Conservation (phyloP, 306 rosid species). For the Prunus campanulata region DNA sequence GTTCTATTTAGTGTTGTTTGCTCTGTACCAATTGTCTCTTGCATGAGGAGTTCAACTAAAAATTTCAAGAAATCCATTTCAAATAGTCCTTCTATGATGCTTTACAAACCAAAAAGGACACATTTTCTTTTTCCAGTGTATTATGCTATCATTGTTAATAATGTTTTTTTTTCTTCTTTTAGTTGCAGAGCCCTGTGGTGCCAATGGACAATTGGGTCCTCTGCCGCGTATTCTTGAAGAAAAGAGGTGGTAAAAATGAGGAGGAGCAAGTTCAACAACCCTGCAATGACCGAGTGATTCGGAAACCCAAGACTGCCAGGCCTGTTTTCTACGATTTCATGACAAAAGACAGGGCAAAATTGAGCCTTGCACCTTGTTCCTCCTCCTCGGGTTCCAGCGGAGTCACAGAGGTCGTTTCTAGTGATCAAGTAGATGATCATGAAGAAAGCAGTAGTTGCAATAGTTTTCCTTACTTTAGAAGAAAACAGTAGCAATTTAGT, state of each 20-base stretch:
- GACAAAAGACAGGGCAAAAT: slow-evolving; percentile 45
- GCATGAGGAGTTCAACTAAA: no score
- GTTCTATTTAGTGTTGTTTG: neutral
- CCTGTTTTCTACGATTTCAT: slow-evolving; percentile 85
- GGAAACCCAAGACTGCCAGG: slow-evolving; percentile 13
- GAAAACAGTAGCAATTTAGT: slow-evolving; percentile 31
- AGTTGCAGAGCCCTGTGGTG: slow-evolving; percentile 34
- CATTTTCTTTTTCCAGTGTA: neutral
- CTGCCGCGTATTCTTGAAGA: slow-evolving; percentile 90
- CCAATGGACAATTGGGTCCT: slow-evolving; percentile 75
- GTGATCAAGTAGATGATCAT: slow-evolving; percentile 50
- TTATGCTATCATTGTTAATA: no score
- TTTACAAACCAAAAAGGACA: neutral
- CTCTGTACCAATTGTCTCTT: no score
- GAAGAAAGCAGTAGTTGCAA: slow-evolving; percentile 82
- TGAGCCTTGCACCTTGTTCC: slow-evolving; percentile 39
- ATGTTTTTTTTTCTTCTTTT: no score
- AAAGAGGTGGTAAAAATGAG: slow-evolving; percentile 48
- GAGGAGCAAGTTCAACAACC: slow-evolving; percentile 25
- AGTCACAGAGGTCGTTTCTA: slow-evolving; percentile 53
- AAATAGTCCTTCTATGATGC: neutral
- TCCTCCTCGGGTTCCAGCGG: slow-evolving; percentile 71
- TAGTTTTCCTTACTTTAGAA: slow-evolving; percentile 43
- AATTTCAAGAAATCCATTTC: neutral
- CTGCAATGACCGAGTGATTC: neutral